Evolutionary conservation across 2,329 filamentous ascomycete genomes (phyloP), one percentile per base, ranked within the genome.

Genomic region (Gaeumannomyces tritici): DNA sequence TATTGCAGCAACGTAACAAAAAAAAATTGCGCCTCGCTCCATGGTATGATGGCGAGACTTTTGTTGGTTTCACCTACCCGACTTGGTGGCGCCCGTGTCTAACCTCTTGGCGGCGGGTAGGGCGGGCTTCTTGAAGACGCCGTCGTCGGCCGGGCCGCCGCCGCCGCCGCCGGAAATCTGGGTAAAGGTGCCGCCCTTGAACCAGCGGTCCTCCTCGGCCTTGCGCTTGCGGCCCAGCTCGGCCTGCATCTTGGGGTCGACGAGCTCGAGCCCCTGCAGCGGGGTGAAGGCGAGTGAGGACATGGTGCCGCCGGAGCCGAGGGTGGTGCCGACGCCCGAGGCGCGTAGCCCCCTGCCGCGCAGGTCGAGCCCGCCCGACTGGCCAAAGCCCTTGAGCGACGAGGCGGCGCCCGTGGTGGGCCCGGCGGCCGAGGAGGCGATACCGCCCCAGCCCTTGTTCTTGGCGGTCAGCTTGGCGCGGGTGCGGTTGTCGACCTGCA

Each of bases 111-210:
- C 82, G 29, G 84, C 77, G 21, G 91, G 91, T 67, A 93, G 72
- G 2, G 82, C 82, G 21, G 93, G 92, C 54, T 96, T 89, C 75
- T 93, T 96, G 82, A 97, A 96, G 0, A 85, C 88, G 13, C 80
- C 85, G 60, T 81, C 81, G 57, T 71, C 60, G 66, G 66, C 69
- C 55, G 76, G 73, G 33, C 84, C 84, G 28, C 71, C 71, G 13
- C 71, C 73, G 18, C 78, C 77, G 12, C 71, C 73, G 18, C 78
- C 77, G 12, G 86, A 86, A 62, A 96, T 84, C 73, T 97, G 93
- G 11, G 95, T 97, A 71, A 99, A 99, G 0, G 91, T 93, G n/a
- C 95, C 95, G 58, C 91, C 90, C 75, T 95, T 96, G 80, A 99
- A 99, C 89, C 92, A 99, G 51, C 91, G 82, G 72, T 98, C 93